A percentile compares a stretch with the other conserved stretches of the same genome.
phyloP scores from a whole-genome alignment of 257 asterid species.

The Solanum paucissectum region DNA sequence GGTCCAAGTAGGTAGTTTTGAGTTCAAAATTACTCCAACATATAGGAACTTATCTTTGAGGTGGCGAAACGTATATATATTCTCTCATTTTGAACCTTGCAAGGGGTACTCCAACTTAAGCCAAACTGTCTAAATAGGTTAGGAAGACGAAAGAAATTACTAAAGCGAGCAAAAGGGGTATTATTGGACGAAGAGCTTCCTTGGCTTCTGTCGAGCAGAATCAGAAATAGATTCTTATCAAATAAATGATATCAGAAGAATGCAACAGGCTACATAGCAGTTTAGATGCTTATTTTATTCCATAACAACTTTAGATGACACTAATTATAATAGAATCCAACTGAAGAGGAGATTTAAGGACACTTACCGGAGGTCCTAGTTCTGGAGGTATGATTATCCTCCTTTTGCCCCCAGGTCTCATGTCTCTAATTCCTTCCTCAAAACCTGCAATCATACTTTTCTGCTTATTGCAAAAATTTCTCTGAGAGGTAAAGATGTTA shows the following conservation, averaged over 20 bases:
- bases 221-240: background rate
- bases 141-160: background rate
- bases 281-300: background rate
- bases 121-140: background rate
- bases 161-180: background rate
- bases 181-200: background rate
- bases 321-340: background rate
- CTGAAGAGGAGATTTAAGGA: background rate
- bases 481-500: background rate
- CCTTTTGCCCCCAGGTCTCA: conserved; percentile 93
- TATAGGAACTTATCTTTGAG: background rate
- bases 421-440: conserved; percentile 93
- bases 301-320: background rate
- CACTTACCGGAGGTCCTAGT: conserved; percentile 93
- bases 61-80: background rate
- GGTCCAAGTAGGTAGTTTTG: background rate
- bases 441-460: conserved; percentile 45
- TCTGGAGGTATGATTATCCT: conserved; percentile 94
- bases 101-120: background rate
- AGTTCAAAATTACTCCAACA: background rate
- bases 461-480: background rate
- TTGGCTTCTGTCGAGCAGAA: background rate
- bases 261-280: background rate
- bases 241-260: background rate
- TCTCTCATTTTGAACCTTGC: background rate